A percentile compares a stretch with the other conserved stretches of the same genome.
These are phyloP conservation scores for Leptographium galeiforme DNA, from an alignment of 2,329 filamentous ascomycete species.

Conservation along the genomic window DNA sequence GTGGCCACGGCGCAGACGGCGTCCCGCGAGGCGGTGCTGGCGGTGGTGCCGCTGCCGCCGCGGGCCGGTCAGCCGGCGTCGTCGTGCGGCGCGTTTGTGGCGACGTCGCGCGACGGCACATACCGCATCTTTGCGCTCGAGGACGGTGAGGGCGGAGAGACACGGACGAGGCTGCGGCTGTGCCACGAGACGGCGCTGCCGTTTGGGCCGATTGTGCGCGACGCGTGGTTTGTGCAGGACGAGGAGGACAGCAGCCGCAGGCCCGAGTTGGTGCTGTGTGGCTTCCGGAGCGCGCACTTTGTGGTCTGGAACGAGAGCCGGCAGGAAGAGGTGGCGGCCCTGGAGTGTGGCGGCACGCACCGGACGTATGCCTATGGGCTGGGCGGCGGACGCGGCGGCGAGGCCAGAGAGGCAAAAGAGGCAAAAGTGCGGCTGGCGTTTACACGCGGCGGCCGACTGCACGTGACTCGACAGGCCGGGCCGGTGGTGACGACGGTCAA, in stretches of 20 bases:
- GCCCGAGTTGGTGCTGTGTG: conserved; percentile 55
- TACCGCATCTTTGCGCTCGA: conserved; percentile 48
- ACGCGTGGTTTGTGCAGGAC: conserved; percentile 42
- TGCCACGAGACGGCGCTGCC: conserved; percentile 57
- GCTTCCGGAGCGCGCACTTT: conserved; percentile 70
- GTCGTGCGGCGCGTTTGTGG: conserved; percentile 45
- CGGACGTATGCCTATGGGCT: conserved; percentile 51
- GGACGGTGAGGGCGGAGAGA: too few relatives aligned
- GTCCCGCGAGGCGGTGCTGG: conserved; percentile 45
- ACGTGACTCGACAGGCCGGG: conserved; percentile 29
- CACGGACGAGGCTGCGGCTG: conserved; percentile 23
- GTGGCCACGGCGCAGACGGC: conserved; percentile 14
- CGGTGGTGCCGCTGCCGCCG: conserved; percentile 36
- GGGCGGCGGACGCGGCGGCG: conserved; percentile 14
- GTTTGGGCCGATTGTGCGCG: conserved; percentile 65
- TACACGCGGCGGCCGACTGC: conserved; percentile 51
- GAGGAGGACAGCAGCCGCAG: conserved; percentile 16
- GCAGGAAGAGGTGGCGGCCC: conserved; percentile 53
- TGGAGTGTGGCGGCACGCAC: conserved; percentile 78
- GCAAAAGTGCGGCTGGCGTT: conserved; percentile 55
- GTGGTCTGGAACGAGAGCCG: conserved; percentile 66
- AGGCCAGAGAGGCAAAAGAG: conserved; percentile 17
- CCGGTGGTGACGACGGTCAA: conserved; percentile 32
- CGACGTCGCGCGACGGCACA: conserved; percentile 63
- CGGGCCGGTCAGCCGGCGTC: conserved; percentile 11